phyloP scores from a whole-genome alignment of 2,329 filamentous ascomycete species.

The Claviceps pazoutovae region DNA sequence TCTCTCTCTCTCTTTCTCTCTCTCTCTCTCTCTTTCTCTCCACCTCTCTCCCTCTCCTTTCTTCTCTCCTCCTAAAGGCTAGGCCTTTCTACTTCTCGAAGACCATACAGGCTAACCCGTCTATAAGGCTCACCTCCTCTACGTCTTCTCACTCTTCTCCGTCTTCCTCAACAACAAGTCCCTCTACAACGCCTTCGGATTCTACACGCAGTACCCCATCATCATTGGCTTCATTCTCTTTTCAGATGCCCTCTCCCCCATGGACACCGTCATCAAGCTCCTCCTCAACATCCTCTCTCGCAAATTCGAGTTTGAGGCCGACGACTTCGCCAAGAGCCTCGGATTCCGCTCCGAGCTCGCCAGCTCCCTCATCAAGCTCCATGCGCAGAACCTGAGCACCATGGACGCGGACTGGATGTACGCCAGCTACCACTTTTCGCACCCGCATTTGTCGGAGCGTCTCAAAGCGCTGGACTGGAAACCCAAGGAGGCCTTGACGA shows the following conservation, averaged over 20 bases:
- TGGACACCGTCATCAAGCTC: constrained; percentile 89
- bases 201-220: constrained; percentile 68
- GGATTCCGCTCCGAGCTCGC: constrained; percentile 78
- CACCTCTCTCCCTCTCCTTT: too few relatives aligned
- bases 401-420: constrained; percentile 99
- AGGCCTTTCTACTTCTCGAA: not conserved
- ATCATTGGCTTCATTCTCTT: constrained; percentile 97
- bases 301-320: constrained; percentile 91
- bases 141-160: constrained; percentile 91
- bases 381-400: constrained; percentile 93
- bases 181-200: constrained; percentile 83
- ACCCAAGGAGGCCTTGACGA: constrained; percentile 36
- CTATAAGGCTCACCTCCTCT: constrained; percentile 75
- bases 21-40: not conserved
- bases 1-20: not conserved
- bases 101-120: not conserved
- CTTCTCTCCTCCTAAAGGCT: not conserved
- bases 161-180: constrained; percentile 94
- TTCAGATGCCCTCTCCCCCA: constrained; percentile 87
- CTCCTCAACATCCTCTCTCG: constrained; percentile 92
- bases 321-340: constrained; percentile 72
- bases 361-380: constrained; percentile 83
- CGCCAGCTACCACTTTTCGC: constrained; percentile 95
- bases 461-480: constrained; percentile 84
- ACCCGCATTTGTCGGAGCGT: constrained; percentile 89